Conservation (phyloP, 441 rosid species). For the Pelargonium australe region DNA sequence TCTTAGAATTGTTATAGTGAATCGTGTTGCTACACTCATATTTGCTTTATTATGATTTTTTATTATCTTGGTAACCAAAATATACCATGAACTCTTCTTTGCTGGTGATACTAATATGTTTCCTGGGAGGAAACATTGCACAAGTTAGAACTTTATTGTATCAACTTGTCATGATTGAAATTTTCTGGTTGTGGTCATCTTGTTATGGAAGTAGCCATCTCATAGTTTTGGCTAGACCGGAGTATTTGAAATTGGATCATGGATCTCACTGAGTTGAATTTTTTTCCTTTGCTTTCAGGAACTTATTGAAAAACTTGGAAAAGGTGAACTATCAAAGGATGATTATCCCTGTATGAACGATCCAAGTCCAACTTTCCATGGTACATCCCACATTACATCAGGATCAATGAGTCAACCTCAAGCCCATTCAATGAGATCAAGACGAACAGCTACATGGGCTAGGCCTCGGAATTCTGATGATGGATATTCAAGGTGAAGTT, state of each 20-base stretch:
- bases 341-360: constrained; percentile 80
- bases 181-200: background rate
- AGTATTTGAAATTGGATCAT: background rate
- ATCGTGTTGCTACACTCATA: background rate
- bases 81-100: background rate
- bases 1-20: background rate
- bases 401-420: constrained; percentile 38
- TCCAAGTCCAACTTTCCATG: constrained; percentile 62
- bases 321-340: constrained; percentile 70
- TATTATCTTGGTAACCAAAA: background rate
- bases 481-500: constrained; percentile 77
- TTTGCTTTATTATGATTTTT: background rate
- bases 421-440: constrained; percentile 80
- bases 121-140: background rate
- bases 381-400: constrained; percentile 36
- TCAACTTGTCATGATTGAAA: background rate
- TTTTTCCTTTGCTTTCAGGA: constrained; percentile 45
- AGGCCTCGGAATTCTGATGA: constrained; percentile 79
- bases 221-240: background rate
- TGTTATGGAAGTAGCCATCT: background rate
- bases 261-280: background rate
- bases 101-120: background rate
- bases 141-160: background rate
- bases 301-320: constrained; percentile 68
- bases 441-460: constrained; percentile 94